Base-by-base conservation (phyloP, 2,329 filamentous ascomycete species). In the Clonostachys solani region DNA sequence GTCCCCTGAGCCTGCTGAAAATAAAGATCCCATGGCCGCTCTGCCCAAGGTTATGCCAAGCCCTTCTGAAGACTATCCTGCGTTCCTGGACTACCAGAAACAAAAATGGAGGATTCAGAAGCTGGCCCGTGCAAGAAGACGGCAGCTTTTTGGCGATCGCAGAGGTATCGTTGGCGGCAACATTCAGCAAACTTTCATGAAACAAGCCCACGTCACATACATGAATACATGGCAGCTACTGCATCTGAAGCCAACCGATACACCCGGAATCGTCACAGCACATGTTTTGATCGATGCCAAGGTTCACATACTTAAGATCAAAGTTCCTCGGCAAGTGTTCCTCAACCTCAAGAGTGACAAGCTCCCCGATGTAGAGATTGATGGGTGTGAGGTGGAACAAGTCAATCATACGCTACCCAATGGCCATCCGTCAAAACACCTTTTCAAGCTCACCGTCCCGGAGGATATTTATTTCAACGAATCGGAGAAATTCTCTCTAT, bases 61-160 rank as follows among this genome's bases (percentile, higher is more conserved):
- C 19, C 87, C 94, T 17, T 88, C 84, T 1, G 83, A 94, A 43
- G 87, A 99, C 65, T 99, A 99, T 56, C 73, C 82, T 16, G 89
- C 82, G 0, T 99, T 95, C 74, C 66, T 99, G 46, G 79, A 87
- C 60, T 97, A 97, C 60, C 94, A 99, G 63, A 99, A 99, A 68
- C 83, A 92, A 70, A 99, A 99, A 67, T 99, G 94, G 94, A 96
- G 92, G 71, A 86, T 97, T 36, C 94, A 99, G 63, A 95, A 91
- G 60, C 87, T 95, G 63, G 91, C 92, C 34, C 83, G 94, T 18
- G 78, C 86, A 50, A 84, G 92, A 40, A 80, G 95, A 53, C 82
- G 92, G 43, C 94, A 99, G 63, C 74, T 99, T 1, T 99, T 99
- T 58, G 94, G 94, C 50, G 92, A 99, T 58, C 85, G 87, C 48